These are phyloP conservation scores for Ilyonectria destructans DNA, from an alignment of 2,329 filamentous ascomycete species.

Conservation along the genomic window DNA sequence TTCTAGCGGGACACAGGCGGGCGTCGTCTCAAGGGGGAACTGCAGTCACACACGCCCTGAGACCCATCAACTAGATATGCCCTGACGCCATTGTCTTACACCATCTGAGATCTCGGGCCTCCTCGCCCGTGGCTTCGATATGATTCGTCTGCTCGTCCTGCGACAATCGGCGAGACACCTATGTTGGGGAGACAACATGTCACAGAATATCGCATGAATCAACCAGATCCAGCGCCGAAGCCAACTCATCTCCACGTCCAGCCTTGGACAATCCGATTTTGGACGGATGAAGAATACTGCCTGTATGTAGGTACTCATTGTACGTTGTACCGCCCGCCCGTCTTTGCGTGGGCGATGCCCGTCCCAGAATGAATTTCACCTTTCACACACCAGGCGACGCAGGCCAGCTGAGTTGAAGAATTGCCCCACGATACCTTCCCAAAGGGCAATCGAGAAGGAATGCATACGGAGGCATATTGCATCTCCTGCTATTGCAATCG, in stretches of 20 bases:
- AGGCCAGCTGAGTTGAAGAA: background rate
- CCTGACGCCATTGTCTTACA: slow-evolving; percentile 33
- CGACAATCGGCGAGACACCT: background rate
- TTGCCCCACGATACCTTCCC: background rate
- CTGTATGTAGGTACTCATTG: background rate
- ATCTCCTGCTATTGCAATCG: background rate
- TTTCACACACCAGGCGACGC: background rate
- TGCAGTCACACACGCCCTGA: background rate
- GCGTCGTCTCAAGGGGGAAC: slow-evolving; percentile 30
- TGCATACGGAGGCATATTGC: background rate
- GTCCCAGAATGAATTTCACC: background rate
- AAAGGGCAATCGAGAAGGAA: background rate
- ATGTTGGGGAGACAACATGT: slow-evolving; percentile 10
- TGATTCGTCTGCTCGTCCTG: slow-evolving; percentile 12
- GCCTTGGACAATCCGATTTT: background rate
- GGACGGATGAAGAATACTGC: background rate
- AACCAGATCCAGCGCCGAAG: background rate
- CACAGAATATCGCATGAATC: background rate
- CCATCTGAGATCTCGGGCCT: slow-evolving; percentile 31
- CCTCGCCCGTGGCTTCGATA: background rate
- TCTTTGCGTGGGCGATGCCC: background rate
- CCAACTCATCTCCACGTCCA: background rate
- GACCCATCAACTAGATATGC: slow-evolving; percentile 31
- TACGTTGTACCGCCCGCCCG: background rate
- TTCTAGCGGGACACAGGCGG: background rate